Conservation (phyloP, 2,329 filamentous ascomycete species). For the Botrytis fragariae region DNA sequence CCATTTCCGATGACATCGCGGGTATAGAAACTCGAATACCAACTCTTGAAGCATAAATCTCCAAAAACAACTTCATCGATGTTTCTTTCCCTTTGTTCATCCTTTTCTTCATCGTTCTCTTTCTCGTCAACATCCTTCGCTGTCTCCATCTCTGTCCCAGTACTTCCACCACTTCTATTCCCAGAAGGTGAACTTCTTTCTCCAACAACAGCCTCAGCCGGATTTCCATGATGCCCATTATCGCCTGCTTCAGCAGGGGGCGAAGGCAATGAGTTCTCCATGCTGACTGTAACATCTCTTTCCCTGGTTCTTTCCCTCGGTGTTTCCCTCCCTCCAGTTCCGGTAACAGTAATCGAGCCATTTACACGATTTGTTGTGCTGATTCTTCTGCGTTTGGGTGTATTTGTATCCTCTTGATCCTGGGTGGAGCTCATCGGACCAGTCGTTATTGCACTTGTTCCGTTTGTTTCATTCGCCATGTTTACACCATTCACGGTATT, state of each 20-base stretch:
- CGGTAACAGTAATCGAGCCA: background rate
- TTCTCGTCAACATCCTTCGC: background rate
- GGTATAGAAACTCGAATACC: conserved; percentile 89
- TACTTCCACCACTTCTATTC: background rate
- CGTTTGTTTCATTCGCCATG: background rate
- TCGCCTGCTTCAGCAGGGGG: conserved; percentile 6
- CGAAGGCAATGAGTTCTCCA: conserved; percentile 8
- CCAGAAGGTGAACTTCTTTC: background rate
- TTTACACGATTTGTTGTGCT: background rate
- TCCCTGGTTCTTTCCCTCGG: background rate
- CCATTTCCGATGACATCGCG: conserved; percentile 63
- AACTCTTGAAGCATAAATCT: conserved; percentile 78
- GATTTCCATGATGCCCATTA: background rate
- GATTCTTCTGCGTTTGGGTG: conserved; percentile 4
- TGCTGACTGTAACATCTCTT: conserved; percentile 2
- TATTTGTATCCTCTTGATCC: background rate
- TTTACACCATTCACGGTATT: background rate
- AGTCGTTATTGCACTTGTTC: background rate
- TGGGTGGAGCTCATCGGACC: background rate
- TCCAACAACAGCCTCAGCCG: background rate
- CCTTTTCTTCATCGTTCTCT: background rate
- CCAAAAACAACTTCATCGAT: conserved; percentile 85
- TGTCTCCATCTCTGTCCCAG: background rate
- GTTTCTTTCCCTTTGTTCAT: conserved; percentile 58
- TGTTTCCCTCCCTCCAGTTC: background rate